Evolutionary conservation across 306 rosid genomes (phyloP).

Genomic region (Nissolia schottii): DNA sequence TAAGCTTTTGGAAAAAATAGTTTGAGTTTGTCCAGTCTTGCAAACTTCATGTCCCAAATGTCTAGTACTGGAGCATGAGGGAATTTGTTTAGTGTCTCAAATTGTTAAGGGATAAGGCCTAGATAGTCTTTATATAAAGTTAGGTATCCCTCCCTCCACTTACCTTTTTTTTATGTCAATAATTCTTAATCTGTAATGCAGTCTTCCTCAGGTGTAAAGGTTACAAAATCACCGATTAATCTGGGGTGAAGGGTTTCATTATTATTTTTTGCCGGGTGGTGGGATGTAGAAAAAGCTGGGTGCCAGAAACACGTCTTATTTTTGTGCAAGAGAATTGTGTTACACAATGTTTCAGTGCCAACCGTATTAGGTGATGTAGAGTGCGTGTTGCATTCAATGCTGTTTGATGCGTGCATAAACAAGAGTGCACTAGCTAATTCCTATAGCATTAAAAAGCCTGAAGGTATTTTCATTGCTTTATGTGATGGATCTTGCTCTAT

Average conservation of each 20-base stretch:
- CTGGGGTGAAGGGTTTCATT: background rate
- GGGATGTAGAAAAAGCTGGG: background rate
- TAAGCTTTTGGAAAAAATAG: too few relatives aligned
- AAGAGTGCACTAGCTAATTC: background rate
- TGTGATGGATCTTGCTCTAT: slow-evolving; percentile 24
- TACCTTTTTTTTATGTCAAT: background rate
- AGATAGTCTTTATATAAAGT: too few relatives aligned
- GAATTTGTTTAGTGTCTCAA: too few relatives aligned
- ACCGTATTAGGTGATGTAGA: background rate
- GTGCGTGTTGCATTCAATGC: background rate
- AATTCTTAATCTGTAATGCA: background rate
- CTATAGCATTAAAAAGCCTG: background rate
- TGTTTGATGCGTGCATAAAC: slow-evolving; percentile 1
- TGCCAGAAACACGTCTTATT: slow-evolving; percentile 7
- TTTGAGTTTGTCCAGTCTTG: too few relatives aligned
- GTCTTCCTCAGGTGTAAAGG: background rate
- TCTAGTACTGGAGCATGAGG: too few relatives aligned
- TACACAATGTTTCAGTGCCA: slow-evolving; percentile 17
- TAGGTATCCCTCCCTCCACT: too few relatives aligned
- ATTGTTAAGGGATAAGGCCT: too few relatives aligned
- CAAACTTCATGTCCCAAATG: too few relatives aligned
- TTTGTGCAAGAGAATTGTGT: slow-evolving; percentile 4
- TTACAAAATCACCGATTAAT: background rate
- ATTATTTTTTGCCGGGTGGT: background rate
- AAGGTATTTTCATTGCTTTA: background rate